phyloP scores from a whole-genome alignment of 2,329 filamentous ascomycete species.

The Neonectria ditissima region DNA sequence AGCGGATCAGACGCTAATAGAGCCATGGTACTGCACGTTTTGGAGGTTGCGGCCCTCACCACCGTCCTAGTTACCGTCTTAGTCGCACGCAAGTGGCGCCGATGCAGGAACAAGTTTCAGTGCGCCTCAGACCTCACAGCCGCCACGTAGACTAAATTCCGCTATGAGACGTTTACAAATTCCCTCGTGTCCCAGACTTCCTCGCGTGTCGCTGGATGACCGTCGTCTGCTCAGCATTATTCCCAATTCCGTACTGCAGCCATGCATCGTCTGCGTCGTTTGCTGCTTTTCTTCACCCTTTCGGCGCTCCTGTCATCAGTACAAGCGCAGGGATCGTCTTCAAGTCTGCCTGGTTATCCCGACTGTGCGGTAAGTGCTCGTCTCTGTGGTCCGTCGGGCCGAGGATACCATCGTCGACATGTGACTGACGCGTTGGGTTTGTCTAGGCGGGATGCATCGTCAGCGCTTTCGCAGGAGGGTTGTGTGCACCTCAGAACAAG shows the following conservation, averaged over 20 bases:
- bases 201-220: not conserved
- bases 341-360: not conserved
- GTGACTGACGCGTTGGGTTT: not conserved
- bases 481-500: not conserved
- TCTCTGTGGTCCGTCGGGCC: not conserved
- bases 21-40: not conserved
- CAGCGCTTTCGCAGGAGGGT: not conserved
- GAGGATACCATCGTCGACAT: not conserved
- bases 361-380: not conserved
- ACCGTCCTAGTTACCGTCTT: not conserved
- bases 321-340: not conserved
- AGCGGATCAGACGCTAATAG: not conserved
- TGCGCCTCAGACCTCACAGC: not conserved
- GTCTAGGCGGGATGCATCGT: not conserved
- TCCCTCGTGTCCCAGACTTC: not conserved
- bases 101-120: not conserved
- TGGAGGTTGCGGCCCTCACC: not conserved
- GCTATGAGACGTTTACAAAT: not conserved
- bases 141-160: not conserved
- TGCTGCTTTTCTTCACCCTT: not conserved
- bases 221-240: not conserved
- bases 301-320: not conserved
- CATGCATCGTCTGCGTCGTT: not conserved
- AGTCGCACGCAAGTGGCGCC: not conserved
- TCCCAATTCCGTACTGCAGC: not conserved